Base-by-base conservation (phyloP, 768 basidiomycete genomes). In the Xanthoconium purpureum region DNA sequence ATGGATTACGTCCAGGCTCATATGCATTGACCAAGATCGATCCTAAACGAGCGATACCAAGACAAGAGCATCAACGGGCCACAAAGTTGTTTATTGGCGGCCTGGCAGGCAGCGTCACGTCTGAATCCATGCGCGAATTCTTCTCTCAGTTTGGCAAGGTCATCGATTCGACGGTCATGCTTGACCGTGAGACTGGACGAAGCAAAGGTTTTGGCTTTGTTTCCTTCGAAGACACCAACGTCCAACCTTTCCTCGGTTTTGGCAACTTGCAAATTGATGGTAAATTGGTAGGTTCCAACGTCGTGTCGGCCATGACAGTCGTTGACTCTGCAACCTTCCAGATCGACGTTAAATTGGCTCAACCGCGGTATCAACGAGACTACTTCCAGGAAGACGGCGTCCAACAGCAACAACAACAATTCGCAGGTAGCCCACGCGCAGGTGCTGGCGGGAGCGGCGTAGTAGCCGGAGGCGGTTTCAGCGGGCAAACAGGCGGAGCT, bases 181-280 rank as follows among this genome's bases (percentile, higher is more conserved):
- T 97, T 63, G 97, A 99, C 74, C 88, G 94, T 43, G 94, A 98
- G 72, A 94, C 94, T 5, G 89, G 91, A 28, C 76, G 94, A 47
- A 94, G 91, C 74, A 97, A 98, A 72, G 97, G 97, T 13, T 99
- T 99, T 62, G 97, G 95, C 0, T 99, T 99, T 68, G 92, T 98
- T 12, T 96, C 94, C 0, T 96, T 98, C 66, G 89, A 94, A 68
- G 89, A 92, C 58, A 88, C 87, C n/a, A 85, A 89, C 62, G 91
- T 95, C 20, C 88, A 93, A 58, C 87, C 88, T 37, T 89, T 94
- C 69, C 84, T 99, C 47, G 89, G 87, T 1, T 88, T 90, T 50
- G 91, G 91, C 7, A 91, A 92, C 64, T 77, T 98, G 24, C 88
- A 93, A 65, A 91, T 98, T 55, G 95, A 98, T 64, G 96, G 95